Evolutionary conservation across 495 filamentous ascomycete species (phyloP).

Genomic region (Immersiella caudata): DNA sequence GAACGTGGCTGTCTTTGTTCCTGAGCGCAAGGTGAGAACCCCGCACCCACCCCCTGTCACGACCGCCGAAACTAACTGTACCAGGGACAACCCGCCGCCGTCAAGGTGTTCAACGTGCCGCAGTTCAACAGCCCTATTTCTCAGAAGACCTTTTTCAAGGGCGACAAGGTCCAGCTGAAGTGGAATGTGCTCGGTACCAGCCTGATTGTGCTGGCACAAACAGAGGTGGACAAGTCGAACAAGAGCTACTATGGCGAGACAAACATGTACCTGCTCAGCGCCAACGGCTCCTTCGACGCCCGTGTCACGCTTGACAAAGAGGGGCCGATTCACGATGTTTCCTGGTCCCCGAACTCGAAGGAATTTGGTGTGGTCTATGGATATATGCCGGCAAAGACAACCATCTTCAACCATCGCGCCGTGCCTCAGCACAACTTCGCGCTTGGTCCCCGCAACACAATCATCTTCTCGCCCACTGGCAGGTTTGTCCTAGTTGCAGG

Average conservation of each 20-base stretch:
- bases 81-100: conserved; percentile 84
- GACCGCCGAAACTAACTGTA: conserved; percentile 13
- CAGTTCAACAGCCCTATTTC: conserved; percentile 79
- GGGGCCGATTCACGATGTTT: conserved; percentile 95
- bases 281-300: conserved; percentile 89
- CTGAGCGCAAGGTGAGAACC: conserved; percentile 80
- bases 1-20: conserved; percentile 89
- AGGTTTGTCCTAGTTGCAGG: conserved; percentile 92
- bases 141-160: conserved; percentile 99
- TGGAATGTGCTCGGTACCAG: conserved; percentile 92
- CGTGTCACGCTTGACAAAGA: conserved; percentile 93
- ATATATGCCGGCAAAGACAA: conserved; percentile 97
- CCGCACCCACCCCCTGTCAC: neutral
- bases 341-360: conserved; percentile 96
- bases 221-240: conserved; percentile 94
- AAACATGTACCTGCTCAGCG: conserved; percentile 91
- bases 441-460: conserved; percentile 87
- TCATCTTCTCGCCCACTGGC: conserved; percentile 91
- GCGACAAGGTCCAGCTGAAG: conserved; percentile 96
- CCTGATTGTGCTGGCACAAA: conserved; percentile 94
- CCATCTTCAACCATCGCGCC: conserved; percentile 89
- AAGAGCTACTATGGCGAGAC: conserved; percentile 99
- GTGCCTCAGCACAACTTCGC: conserved; percentile 79
- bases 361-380: conserved; percentile 97
- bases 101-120: conserved; percentile 93